Base-by-base conservation (phyloP, 2,329 filamentous ascomycete genomes). In the Chaetomiaceae sp. region DNA sequence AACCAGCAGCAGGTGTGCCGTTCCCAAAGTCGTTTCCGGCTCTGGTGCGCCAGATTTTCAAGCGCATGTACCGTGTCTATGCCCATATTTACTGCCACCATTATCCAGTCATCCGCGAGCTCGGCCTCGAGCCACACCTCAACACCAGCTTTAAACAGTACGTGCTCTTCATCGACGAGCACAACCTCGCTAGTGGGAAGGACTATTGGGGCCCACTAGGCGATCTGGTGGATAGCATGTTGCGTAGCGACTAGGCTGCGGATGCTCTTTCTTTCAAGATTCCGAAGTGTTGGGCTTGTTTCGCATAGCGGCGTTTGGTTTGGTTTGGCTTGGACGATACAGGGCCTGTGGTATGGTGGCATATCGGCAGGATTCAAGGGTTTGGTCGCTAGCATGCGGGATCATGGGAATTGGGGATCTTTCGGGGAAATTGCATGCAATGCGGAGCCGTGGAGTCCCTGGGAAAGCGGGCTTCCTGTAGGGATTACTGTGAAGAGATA, bases 101-200 rank as follows among this genome's bases (percentile, higher is more conserved):
- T 75, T 99, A 99, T 73, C 91, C 91, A 32, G 91, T 99, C 61
- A 87, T 99, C 62, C 87, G 95, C 54, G 90, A 96, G 69, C 81
- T 99, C 34, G 94, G 94, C 20, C 81, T 99, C 54, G 94, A 99
- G 73, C 91, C 95, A 40, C 94, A 99, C 71, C 81, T 99, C 61
- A 99, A 99, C 74, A 99, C 94, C 13, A 95, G 90, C 73, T 99
- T 99, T 83, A 99, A 99, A 80, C 94, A 99, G 73, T 99, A 97
- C 67, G 94, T 99, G 58, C 81, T 99, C 54, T 99, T 99, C 72
- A 90, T 99, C 62, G 91, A 99, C 70, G 95, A 99, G 78, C 94
- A 97, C 73, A 85, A 83, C 62, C 74, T 99, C 62, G 90, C 90
- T 25, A 95, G 85, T 66, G 94, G 92, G 46, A 91, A 95, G 72